Base-by-base conservation (phyloP, 208 protist genomes). In the Trichomonas gallinae region DNA sequence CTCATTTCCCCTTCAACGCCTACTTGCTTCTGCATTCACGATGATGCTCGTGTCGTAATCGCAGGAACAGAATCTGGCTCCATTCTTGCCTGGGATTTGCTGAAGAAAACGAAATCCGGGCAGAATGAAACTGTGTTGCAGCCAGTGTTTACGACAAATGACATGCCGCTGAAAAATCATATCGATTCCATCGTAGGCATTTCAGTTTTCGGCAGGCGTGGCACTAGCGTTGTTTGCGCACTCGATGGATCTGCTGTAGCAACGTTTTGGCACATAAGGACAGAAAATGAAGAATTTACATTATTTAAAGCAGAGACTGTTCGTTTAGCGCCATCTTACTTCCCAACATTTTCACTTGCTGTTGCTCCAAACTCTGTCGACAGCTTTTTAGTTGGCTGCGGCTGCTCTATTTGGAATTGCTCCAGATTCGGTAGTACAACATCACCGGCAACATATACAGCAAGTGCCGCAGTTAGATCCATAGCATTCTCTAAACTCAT, bases 281-380 rank as follows among this genome's bases (percentile, higher is more conserved):
- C 34, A 9, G 83, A 89, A 46, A 38, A n/a, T 34, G 44, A 48
- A 23, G 87, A 93, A 40, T 48, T 51, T 38, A 49, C 44, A 1
- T 58, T 93, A 21, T 23, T 58, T 38, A 93, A 93, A 93, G 87
- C 87, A 26, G 87, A 93, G 38, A 93, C 87, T 38, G 87, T 93
- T n/a, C 44, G 46, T n/a, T 51, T 93, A n/a, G 17, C 44, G 13
- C 2, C 44, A 34, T 23, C 40, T 38, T 93, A 40, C 46, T 51
- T 93, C 13, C 87, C 87, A 21, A 31, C 87, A 26, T 93, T 51
- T 51, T 93, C 87, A n/a, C 10, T 93, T 8, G 17, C 44, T 38
- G 13, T 93, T 8, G 11, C 45, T 93, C 87, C 87, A 34, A 51
- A 93, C 46, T 93, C 87, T 58, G 87, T 93, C 21, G 44, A 51